These are phyloP conservation scores for Hibiscus tridactylites DNA, from an alignment of 345 rosid genomes.

Conservation along the genomic window DNA sequence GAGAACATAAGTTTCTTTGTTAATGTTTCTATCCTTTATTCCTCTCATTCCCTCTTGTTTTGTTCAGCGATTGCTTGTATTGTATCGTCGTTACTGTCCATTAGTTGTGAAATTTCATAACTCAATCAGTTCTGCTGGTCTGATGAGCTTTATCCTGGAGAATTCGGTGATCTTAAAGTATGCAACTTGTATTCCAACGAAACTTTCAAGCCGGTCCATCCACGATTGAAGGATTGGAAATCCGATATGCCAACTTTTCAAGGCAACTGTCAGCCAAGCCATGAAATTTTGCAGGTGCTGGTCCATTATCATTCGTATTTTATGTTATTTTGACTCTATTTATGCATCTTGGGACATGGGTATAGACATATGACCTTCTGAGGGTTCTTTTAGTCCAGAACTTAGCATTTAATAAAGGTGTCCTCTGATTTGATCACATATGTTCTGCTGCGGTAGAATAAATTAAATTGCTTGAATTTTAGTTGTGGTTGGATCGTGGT, in stretches of 20 bases:
- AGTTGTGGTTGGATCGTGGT: too few relatives aligned
- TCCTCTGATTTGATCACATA: too few relatives aligned
- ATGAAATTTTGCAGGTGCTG: slow-evolving; percentile 54
- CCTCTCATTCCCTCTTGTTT: not conserved
- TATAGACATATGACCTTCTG: too few relatives aligned
- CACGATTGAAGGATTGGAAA: slow-evolving; percentile 34
- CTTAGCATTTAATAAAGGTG: too few relatives aligned
- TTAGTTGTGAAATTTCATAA: slow-evolving; percentile 39
- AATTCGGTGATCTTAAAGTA: slow-evolving; percentile 46
- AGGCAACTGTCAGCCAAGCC: slow-evolving; percentile 29
- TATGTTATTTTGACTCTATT: not conserved
- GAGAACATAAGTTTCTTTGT: not conserved
- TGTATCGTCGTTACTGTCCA: slow-evolving; percentile 31
- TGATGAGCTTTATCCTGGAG: slow-evolving; percentile 28
- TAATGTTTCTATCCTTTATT: not conserved
- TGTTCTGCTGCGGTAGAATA: too few relatives aligned
- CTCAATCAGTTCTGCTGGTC: slow-evolving; percentile 9
- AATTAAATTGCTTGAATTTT: too few relatives aligned
- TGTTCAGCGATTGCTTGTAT: slow-evolving; percentile 32
- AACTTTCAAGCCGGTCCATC: slow-evolving; percentile 34
- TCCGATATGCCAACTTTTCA: slow-evolving; percentile 24
- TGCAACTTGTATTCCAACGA: slow-evolving; percentile 47
- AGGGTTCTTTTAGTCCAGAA: too few relatives aligned
- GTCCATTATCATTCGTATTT: not conserved
- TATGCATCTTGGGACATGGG: not conserved